Base-by-base conservation (phyloP, 148 eudicot species). In the Rhododendron vialii region DNA sequence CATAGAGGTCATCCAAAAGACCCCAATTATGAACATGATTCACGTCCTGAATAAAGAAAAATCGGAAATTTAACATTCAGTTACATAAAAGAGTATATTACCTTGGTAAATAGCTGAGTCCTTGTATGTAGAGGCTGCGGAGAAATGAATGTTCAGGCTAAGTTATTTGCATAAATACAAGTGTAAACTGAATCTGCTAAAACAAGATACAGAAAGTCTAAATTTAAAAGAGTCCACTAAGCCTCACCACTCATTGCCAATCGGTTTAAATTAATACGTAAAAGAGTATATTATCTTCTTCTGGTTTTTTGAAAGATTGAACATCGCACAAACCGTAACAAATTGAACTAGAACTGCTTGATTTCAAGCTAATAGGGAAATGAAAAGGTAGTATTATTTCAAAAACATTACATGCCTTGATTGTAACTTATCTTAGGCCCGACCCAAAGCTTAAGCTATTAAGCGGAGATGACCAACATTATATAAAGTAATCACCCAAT, bases 41-140 rank as follows among this genome's bases (percentile, higher is more conserved):
- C 17, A 28, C 3, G 51, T 30, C 15, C 63, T 33, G 18, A 84
- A 73, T 50, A 50, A 14, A 30, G 20, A 71, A 71, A 71, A 14
- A 28, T 28, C 4, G 20, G 76, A 30, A 67, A 26, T 67, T 67
- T 26, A 14, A 33, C 20, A 14, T n/a, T 74, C 57, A 67, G 24
- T 65, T 36, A 43, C 50, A 75, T 78, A 53, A 51, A 50, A 83
- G 33, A 71, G 41, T 53, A 78, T 47, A 82, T 86, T 95, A 97
- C 98, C 98, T 97, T 95, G 61, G 92, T 90, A 90, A 94, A 97
- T 53, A 97, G 92, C 86, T 86, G 94, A 91, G 93, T 97, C 92
- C 98, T 92, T 36, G 95, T 91, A 87, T 63, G 95, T 81, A 97
- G 93, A 86, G 99, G 99, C 99, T 97, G 96, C 94, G 85, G 87